phyloP scores from a whole-genome alignment of 371 early-diverging fungal genomes.

The Mucor saturninus region DNA sequence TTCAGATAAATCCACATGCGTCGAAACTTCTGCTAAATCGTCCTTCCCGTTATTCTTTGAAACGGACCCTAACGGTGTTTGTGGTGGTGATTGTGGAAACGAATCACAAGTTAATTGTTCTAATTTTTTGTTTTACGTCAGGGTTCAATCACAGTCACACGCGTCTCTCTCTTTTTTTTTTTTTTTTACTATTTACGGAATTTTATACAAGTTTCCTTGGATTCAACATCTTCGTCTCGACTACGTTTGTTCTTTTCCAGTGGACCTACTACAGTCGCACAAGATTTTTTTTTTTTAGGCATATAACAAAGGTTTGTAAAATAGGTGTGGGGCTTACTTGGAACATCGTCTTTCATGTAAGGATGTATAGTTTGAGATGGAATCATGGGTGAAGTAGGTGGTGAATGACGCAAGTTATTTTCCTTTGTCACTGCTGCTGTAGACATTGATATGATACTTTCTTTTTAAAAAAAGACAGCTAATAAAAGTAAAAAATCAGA shows the following conservation, averaged over 20 bases:
- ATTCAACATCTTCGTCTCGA: conserved; percentile 9
- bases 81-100: conserved; percentile 33
- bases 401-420: background rate
- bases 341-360: background rate
- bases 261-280: conserved; percentile 10
- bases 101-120: conserved; percentile 31
- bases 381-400: background rate
- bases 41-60: conserved; percentile 8
- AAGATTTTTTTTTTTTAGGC: background rate
- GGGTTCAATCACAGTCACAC: background rate
- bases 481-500: background rate
- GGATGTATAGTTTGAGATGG: background rate
- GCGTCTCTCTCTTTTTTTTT: background rate
- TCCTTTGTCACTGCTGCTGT: background rate
- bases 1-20: conserved; percentile 24
- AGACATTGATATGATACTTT: no score
- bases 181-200: conserved; percentile 19
- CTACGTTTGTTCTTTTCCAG: conserved; percentile 18
- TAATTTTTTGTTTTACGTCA: background rate
- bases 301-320: no score
- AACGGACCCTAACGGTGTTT: conserved; percentile 29
- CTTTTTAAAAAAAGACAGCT: background rate
- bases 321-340: background rate
- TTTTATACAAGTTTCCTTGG: conserved; percentile 18
- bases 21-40: conserved; percentile 13